Evolutionary conservation across 2,329 filamentous ascomycete species (phyloP), one percentile per base, ranked within the genome.

Genomic region (Macrophomina phaseolina): DNA sequence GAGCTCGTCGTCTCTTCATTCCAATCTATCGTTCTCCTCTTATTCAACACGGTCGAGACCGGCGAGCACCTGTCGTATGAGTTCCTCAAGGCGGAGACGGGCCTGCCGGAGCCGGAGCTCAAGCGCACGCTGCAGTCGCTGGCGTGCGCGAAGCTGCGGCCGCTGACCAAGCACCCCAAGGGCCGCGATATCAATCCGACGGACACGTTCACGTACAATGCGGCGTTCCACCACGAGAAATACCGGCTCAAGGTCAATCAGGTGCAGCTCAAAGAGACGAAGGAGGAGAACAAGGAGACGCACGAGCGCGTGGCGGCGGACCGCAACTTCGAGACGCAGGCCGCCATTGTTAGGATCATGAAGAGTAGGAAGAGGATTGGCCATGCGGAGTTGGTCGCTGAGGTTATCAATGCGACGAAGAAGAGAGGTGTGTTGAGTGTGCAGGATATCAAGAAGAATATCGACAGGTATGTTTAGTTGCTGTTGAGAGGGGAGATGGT

Each of bases 181-280:
- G 90, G 92, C 63, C 88, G 90, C 65, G 94, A 99, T 0, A 89
- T 99, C 71, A 86, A 86, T 67, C 75, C 83, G 0, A 92, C 87
- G 0, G 96, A 99, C 79, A 91, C 89, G 0, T 99, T 99, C 74
- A 88, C 87, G 0, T 89, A 97, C 74, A 97, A 97, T 81, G 79
- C 85, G 52, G 77, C 77, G 16, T 99, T 99, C 79, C 82, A 82
- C 2, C 91, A 97, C 75, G 86, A 89, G 23, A 97, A 95, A 79
- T 91, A 92, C 79, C 89, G 93, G 66, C 90, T 99, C 81, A 99
- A 99, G 83, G 97, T 99, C 83, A 99, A 98, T 81, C 94, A 97
- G 80, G 95, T 99, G 72, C 95, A 99, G 80, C 86, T 97, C 61
- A 96, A 95, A 80, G 95, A 99, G 81, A 98, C 95, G 0, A 91